A percentile compares a stretch with the other conserved stretches of the same genome.
phyloP scores from a whole-genome alignment of 768 basidiomycete species.

The Boletus eberwhitei region DNA sequence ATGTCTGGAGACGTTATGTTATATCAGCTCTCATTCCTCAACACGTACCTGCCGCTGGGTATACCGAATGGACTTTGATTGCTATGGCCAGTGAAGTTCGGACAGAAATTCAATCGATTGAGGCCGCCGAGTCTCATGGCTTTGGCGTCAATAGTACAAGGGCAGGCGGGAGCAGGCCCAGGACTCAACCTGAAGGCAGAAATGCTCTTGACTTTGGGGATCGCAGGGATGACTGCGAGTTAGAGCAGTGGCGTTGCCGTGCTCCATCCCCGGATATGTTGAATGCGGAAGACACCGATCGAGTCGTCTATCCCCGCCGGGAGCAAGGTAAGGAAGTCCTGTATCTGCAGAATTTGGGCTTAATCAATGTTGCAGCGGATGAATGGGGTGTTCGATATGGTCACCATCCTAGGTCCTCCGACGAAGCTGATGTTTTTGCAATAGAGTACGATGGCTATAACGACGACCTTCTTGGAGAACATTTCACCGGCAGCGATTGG shows the following conservation, averaged over 20 bases:
- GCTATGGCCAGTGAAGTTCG: constrained; percentile 19
- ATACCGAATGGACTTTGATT: constrained; percentile 32
- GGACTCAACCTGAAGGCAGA: constrained; percentile 43
- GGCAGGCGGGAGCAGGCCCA: constrained; percentile 39
- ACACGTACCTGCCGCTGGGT: constrained; percentile 34
- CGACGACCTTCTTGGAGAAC: constrained; percentile 26
- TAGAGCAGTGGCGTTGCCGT: constrained; percentile 24
- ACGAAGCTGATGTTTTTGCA: constrained; percentile 21
- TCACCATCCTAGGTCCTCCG: constrained; percentile 1
- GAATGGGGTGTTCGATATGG: constrained; percentile 29
- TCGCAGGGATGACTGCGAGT: constrained; percentile 16
- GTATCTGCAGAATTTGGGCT: constrained; percentile 2
- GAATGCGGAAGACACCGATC: constrained; percentile 20
- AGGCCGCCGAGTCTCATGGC: constrained; percentile 1
- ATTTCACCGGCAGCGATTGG: constrained; percentile 22
- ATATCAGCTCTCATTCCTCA: constrained; percentile 45
- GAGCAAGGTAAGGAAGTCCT: constrained; percentile 17
- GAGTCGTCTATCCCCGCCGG: constrained; percentile 29
- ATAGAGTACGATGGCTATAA: constrained; percentile 23
- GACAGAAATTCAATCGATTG: constrained; percentile 16
- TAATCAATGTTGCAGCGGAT: constrained; percentile 19
- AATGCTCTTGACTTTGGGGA: constrained; percentile 37
- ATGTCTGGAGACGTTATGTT: constrained; percentile 62
- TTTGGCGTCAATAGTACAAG: neutral
- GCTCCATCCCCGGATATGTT: constrained; percentile 21